Percentiles rank a stretch among this genome's conserved stretches.
These are phyloP conservation scores for Phyllosticta citrichinensis DNA, from an alignment of 2,329 filamentous ascomycete species.

Conservation along the genomic window DNA sequence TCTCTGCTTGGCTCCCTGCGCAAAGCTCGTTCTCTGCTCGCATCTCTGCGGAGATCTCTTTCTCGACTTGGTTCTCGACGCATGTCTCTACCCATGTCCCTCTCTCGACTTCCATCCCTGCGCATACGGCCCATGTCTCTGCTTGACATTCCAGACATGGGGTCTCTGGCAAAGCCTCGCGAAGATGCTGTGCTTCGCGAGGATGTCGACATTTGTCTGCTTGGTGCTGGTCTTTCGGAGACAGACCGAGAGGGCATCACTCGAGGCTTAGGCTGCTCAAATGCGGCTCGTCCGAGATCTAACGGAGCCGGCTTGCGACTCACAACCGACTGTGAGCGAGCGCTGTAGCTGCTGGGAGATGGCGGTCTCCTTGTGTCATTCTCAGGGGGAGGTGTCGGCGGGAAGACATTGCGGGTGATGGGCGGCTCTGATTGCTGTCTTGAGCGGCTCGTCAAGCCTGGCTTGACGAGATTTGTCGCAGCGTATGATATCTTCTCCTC, in stretches of 20 bases:
- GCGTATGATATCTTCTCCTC: slow-evolving; percentile 81
- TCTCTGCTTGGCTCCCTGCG: slow-evolving; percentile 12
- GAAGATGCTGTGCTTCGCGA: slow-evolving; percentile 12
- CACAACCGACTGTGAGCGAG: slow-evolving; percentile 39
- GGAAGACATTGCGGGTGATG: slow-evolving; percentile 70
- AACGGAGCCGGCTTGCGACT: slow-evolving; percentile 39
- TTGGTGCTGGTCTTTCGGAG: slow-evolving; percentile 33
- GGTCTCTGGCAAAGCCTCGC: not conserved
- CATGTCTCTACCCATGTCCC: not conserved
- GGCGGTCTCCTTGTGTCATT: slow-evolving; percentile 49
- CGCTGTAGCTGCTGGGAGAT: not conserved
- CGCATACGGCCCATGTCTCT: slow-evolving; percentile 11
- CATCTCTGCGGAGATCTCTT: slow-evolving; percentile 16
- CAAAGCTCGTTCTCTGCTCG: slow-evolving; percentile 22
- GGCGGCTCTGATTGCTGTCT: slow-evolving; percentile 81
- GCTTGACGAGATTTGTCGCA: slow-evolving; percentile 85
- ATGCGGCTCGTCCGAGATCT: slow-evolving; percentile 39
- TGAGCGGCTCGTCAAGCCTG: slow-evolving; percentile 62
- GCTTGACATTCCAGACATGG: slow-evolving; percentile 11
- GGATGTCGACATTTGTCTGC: slow-evolving; percentile 24
- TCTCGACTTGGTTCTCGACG: not conserved
- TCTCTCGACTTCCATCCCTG: slow-evolving; percentile 10
- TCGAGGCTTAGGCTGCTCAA: slow-evolving; percentile 32
- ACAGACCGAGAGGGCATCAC: slow-evolving; percentile 31
- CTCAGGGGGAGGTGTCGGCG: slow-evolving; percentile 96